phyloP scores from a whole-genome alignment of 768 basidiomycete genomes.

The Chiua virens region DNA sequence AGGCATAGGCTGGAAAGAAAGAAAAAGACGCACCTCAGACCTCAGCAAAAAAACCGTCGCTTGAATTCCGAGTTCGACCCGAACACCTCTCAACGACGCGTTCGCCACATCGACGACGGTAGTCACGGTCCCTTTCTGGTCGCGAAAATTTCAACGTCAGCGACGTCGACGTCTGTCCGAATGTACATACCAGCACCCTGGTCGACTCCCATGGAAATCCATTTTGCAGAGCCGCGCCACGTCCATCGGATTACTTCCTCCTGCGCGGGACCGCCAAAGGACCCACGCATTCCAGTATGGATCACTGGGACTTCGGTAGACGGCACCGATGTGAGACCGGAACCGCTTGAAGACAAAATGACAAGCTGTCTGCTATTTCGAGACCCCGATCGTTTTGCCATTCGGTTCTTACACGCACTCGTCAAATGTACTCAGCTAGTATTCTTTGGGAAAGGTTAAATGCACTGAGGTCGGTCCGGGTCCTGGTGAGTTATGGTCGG shows the following conservation, averaged over 20 bases:
- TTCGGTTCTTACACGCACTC: neutral
- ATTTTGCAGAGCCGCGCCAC: too few species aligned
- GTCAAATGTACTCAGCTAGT: neutral
- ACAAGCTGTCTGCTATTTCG: neutral
- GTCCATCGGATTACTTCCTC: neutral
- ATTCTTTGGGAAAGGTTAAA: neutral
- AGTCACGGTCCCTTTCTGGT: too few species aligned
- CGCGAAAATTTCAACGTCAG: too few species aligned
- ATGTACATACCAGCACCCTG: too few species aligned
- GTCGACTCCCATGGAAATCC: too few species aligned
- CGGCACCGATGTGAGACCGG: neutral
- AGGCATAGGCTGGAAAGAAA: too few species aligned
- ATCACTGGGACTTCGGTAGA: neutral
- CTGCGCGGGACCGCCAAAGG: neutral
- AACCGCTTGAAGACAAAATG: neutral
- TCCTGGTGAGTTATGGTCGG: conserved; percentile 1
- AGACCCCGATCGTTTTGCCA: neutral
- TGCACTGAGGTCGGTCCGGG: conserved; percentile 4
- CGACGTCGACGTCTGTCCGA: too few species aligned
- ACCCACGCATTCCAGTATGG: neutral
- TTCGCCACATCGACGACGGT: too few species aligned
- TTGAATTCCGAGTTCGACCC: too few species aligned
- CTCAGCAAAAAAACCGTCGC: too few species aligned
- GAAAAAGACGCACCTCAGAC: too few species aligned
- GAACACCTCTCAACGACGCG: too few species aligned